Evolutionary conservation across 768 basidiomycete genomes (phyloP), one percentile per base, ranked within the genome.

Genomic region (Phylloporus sp.): DNA sequence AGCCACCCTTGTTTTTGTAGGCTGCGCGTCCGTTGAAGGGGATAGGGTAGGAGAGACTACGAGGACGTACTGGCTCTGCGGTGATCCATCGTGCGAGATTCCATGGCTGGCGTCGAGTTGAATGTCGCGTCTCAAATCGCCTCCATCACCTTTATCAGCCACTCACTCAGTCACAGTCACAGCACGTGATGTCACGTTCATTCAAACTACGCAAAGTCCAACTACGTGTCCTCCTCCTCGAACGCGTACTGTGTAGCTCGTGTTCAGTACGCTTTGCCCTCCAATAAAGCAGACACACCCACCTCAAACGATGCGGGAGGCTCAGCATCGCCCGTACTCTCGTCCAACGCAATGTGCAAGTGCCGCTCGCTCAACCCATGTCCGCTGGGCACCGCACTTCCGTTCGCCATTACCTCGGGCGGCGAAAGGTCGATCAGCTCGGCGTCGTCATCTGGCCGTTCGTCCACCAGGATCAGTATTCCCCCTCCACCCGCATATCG

Each of bases 1-100:
- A 74, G 56, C 80, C 84, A 52, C 87, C 86, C 69, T 92, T 93
- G 69, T 81, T 86, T 77, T 95, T 95, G 76, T 89, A 94, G 62
- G 81, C 90, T 92, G 64, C 69, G 73, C 71, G 71, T 76, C 61
- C 68, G 33, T 56, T 59, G 56, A 60, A 55, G 37, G 51, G 9
- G n/a, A 0, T 18, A 9, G 17, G 41, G 2, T 13, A 33, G 36
- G 13, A 40, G 15, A 26, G 13, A 24, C 28, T 2, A 53, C 55
- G n/a, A 36, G 42, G 40, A 69, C 72, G 48, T 58, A 86, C 86
- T 81, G 48, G 81, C 81, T 70, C 79, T 80, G 67, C 86, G 84
- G 59, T 81, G 78, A 67, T 86, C 82, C 75, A 78, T 79, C 23
- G 81, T 83, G 64, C 84, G 82, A 57, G 81, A 81, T 60, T 84